A percentile compares a stretch with the other conserved stretches of the same genome.
These are phyloP conservation scores for Rhamnella rubrinervis DNA, from an alignment of 331 rosid species.

Conservation along the genomic window DNA sequence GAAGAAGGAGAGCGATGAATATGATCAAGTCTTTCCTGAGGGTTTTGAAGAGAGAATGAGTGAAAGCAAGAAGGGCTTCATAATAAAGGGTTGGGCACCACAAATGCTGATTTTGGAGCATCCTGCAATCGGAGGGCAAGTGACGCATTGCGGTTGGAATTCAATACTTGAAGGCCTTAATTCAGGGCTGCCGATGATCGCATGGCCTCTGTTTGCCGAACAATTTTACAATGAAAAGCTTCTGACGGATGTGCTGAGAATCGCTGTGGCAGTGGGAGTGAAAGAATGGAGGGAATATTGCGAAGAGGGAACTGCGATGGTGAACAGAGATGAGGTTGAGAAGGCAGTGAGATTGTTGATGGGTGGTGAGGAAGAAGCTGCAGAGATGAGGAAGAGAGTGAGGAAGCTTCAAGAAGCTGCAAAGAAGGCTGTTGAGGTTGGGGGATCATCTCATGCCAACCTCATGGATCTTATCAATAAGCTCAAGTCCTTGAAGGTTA, in stretches of 20 bases:
- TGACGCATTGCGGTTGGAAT: conserved; percentile 41
- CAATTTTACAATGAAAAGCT: conserved; percentile 37
- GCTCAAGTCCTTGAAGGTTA: conserved; percentile 7
- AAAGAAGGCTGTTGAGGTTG: conserved; percentile 21
- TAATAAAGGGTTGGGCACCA: conserved; percentile 35
- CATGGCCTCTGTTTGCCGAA: conserved; percentile 37
- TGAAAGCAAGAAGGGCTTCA: conserved; percentile 8
- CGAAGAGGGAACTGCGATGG: background rate
- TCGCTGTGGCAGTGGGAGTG: conserved; percentile 32
- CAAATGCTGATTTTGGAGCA: conserved; percentile 31
- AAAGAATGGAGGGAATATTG: conserved; percentile 6
- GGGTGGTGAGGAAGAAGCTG: conserved; percentile 20
- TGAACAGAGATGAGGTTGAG: conserved; percentile 12
- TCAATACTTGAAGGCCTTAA: conserved; percentile 21
- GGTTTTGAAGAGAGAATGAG: conserved; percentile 26
- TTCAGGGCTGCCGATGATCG: conserved; percentile 26
- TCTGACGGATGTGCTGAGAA: conserved; percentile 11
- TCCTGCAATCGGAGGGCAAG: conserved; percentile 25
- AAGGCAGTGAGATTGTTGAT: conserved; percentile 18
- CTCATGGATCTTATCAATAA: conserved; percentile 19
- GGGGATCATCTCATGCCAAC: conserved; percentile 24
- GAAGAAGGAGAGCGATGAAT: conserved; percentile 2
- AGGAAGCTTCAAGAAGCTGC: conserved; percentile 20
- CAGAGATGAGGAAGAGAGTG: conserved; percentile 24
- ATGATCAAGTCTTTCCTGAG: conserved; percentile 7